Evolutionary conservation across 371 early-diverging fungal genomes (phyloP), one percentile per base, ranked within the genome.

Genomic region (Lichtheimia hyalospora): DNA sequence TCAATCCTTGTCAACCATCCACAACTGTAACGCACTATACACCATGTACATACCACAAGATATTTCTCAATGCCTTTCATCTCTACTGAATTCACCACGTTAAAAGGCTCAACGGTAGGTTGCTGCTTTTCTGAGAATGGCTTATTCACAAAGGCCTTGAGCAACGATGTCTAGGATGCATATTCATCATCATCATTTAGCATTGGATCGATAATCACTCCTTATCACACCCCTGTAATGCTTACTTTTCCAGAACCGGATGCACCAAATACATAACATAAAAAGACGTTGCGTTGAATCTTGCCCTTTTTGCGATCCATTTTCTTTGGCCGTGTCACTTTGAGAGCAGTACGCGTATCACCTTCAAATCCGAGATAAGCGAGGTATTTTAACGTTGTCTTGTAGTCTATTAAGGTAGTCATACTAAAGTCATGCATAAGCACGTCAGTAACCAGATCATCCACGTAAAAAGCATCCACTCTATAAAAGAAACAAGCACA

Each of bases 321-420:
- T 63, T 84, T 82, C 49, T 83, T 74, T 43, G 84, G 84, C 40
- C 77, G 75, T 5, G 82, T 87, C 15, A 92, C 75, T 53, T 88
- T 85, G 24, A 94, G 74, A 1, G 89, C 93, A 6, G 78, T 84
- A 48, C 87, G 85, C 13, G 84, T 86, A 56, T 93, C 92, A 16
- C 92, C 92, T 41, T 90, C 87, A 74, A 83, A 97, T 4, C 99
- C 99, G 43, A 98, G 90, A 71, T 96, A 97, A 3, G 96, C 96
- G 59, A 98, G 78, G 63, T 97, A 96, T 25, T 90, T 87, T 49
- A 98, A 72, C 1, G 97, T 96, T 6, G 89, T 86, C 46, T 84
- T 86, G 75, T 92, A 84, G 67, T 96, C 94, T 59, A 96, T 77
- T 57, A 96, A 78, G 12, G 99, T 97, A 1, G 94, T 93, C 96